Evolutionary conservation across 345 rosid genomes (phyloP).

Genomic region (Gossypium bickii): DNA sequence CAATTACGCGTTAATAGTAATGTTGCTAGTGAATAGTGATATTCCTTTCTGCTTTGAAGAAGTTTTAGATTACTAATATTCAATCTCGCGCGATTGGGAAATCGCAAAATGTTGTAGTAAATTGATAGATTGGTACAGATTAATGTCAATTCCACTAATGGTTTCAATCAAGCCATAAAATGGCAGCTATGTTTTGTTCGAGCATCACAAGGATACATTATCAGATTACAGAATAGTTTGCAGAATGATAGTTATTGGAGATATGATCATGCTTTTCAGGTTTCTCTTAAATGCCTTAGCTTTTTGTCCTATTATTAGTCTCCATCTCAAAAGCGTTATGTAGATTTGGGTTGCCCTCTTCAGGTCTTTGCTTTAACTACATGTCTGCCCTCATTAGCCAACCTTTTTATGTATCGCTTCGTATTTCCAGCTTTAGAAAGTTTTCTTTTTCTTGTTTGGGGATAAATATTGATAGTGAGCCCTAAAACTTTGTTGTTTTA

Average conservation of each 20-base stretch:
- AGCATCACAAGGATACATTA: not conserved
- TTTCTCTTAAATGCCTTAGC: not conserved
- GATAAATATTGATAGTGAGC: not conserved
- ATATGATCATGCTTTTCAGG: not conserved
- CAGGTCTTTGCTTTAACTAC: conserved; percentile 4
- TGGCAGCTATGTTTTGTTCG: not conserved
- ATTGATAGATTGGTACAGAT: not conserved
- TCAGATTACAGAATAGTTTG: not conserved
- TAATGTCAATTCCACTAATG: not conserved
- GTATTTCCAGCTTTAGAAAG: not conserved
- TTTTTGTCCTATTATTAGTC: not conserved
- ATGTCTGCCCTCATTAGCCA: not conserved
- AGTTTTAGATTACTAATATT: not conserved
- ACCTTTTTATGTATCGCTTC: not conserved
- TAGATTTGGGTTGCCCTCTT: not conserved
- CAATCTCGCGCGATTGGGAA: not conserved
- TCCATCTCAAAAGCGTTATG: not conserved
- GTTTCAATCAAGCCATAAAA: not conserved
- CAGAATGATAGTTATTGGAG: not conserved
- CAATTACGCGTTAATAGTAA: too few relatives aligned
- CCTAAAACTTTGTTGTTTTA: conserved; percentile 9
- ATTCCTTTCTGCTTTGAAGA: not conserved
- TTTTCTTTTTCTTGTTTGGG: not conserved
- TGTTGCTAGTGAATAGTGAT: not conserved
- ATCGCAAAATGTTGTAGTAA: not conserved